phyloP scores from a whole-genome alignment of 345 rosid genomes.

The Eutrema yunnanense region DNA sequence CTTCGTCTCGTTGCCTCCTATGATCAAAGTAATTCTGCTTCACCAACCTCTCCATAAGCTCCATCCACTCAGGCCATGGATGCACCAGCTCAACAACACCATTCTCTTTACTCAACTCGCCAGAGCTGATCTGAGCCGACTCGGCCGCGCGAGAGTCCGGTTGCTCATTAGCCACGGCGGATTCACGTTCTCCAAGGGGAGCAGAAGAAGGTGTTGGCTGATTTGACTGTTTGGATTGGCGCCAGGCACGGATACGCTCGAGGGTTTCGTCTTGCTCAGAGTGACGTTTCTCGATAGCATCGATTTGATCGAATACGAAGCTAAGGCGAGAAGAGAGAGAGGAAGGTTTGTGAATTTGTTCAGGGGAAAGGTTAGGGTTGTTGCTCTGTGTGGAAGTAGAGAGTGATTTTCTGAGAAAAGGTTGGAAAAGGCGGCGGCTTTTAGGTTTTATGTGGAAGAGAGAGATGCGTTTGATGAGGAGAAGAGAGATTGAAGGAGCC shows the following conservation, averaged over 20 bases:
- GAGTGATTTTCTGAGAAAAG: constrained; percentile 15
- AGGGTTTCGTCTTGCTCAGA: constrained; percentile 60
- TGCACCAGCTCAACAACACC: constrained; percentile 65
- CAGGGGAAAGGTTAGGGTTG: constrained; percentile 21
- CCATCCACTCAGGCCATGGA: constrained; percentile 99
- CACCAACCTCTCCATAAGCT: constrained; percentile 79
- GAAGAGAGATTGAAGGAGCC: constrained; percentile 44
- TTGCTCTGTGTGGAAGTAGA: constrained; percentile 29
- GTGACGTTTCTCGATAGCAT: constrained; percentile 68
- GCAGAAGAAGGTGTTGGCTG: background rate
- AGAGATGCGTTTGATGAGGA: constrained; percentile 44
- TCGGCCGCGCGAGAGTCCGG: background rate
- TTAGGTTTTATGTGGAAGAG: constrained; percentile 15
- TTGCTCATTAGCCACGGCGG: background rate
- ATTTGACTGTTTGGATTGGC: constrained; percentile 52
- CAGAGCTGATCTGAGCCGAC: background rate
- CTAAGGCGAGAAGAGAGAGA: constrained; percentile 88
- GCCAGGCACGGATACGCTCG: constrained; percentile 87
- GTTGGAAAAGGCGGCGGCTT: constrained; percentile 21
- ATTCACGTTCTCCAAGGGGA: background rate
- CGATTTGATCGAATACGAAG: constrained; percentile 90
- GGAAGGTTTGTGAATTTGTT: constrained; percentile 38
- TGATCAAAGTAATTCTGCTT: constrained; percentile 93
- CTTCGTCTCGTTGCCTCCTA: constrained; percentile 58
- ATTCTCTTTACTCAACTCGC: constrained; percentile 25